Evolutionary conservation across 176 grass and related monocot genomes (phyloP).

Genomic region (Oryza punctata): DNA sequence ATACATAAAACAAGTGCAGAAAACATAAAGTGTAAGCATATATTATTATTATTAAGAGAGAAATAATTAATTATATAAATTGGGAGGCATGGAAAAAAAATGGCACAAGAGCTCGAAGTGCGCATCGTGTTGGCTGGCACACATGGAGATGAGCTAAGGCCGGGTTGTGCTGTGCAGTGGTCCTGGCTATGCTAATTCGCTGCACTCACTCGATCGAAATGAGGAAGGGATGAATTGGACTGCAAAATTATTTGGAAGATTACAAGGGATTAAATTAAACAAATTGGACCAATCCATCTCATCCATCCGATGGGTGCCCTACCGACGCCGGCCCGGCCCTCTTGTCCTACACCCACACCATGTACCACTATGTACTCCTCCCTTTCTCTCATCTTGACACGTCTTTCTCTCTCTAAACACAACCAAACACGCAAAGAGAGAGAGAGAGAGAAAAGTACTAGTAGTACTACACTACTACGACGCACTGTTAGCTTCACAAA

Average conservation of each 20-base stretch:
- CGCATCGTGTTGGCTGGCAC: conserved; percentile 49
- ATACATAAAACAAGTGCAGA: too few species aligned
- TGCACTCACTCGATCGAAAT: background rate
- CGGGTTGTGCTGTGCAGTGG: background rate
- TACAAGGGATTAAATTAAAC: too few species aligned
- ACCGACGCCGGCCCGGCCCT: conserved; percentile 36
- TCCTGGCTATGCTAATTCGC: background rate
- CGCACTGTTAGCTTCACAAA: too few species aligned
- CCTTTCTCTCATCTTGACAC: background rate
- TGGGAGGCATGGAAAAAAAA: background rate
- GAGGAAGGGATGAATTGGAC: background rate
- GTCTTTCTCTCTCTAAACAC: background rate
- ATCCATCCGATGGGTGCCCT: conserved; percentile 44
- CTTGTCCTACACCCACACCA: conserved; percentile 22
- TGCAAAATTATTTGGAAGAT: too few species aligned
- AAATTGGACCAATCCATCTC: background rate
- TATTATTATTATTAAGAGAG: too few species aligned
- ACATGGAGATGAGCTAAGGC: background rate
- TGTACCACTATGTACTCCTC: background rate
- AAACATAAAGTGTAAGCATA: too few species aligned
- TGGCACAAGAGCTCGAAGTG: conserved; percentile 36
- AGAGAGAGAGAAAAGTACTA: background rate
- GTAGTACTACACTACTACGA: background rate
- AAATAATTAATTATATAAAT: background rate
- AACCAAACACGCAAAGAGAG: background rate